Conservation (phyloP, 176 grass and related monocot species). For the Carex cristatella region DNA sequence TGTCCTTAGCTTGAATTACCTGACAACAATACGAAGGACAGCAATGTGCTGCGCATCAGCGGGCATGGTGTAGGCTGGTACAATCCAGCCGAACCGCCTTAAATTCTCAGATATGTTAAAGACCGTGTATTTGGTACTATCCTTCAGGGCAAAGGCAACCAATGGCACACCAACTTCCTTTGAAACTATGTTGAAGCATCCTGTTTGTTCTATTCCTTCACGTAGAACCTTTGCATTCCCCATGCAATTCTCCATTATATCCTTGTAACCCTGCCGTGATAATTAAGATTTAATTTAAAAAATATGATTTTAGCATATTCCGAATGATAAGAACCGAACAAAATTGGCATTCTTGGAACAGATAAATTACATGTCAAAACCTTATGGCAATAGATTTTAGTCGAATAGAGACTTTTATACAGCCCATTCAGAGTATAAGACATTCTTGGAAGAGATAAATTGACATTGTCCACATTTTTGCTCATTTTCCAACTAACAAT, state of each 20-base stretch:
- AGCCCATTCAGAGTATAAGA: not conserved
- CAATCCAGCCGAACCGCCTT: constrained; percentile 72
- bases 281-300: not conserved
- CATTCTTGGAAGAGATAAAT: not conserved
- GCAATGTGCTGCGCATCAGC: constrained; percentile 51
- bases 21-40: constrained; percentile 68
- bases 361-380: not conserved
- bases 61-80: constrained; percentile 81
- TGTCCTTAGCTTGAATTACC: not conserved
- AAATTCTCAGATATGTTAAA: constrained; percentile 63
- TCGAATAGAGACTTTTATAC: not conserved
- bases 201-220: constrained; percentile 40
- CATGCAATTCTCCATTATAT: constrained; percentile 73
- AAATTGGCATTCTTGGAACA: not conserved
- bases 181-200: constrained; percentile 53
- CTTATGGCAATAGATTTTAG: not conserved
- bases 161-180: constrained; percentile 69
- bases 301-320: not conserved
- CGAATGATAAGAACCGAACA: not conserved
- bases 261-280: constrained; percentile 59
- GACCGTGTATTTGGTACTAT: constrained; percentile 38
- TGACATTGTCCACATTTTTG: not conserved
- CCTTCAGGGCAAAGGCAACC: constrained; percentile 63
- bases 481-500: not conserved
- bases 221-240: constrained; percentile 37